These are phyloP conservation scores for Millerozyma miso DNA, from an alignment of 805 yeast species.

Conservation along the genomic window DNA sequence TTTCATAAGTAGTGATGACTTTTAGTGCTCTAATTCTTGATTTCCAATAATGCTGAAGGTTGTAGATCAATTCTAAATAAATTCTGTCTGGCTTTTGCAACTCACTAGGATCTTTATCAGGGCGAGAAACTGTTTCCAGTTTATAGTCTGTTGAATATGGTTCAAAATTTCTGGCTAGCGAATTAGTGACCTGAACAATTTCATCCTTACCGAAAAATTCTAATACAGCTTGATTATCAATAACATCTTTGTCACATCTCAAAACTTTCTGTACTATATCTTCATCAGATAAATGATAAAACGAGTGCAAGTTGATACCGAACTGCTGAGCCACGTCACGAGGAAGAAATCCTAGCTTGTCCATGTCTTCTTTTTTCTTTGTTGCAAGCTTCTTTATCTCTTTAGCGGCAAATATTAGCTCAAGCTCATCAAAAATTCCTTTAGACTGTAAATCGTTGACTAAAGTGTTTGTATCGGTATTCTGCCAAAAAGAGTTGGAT, in stretches of 20 bases:
- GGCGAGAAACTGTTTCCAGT: conserved; percentile 24
- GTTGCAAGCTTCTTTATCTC: conserved; percentile 45
- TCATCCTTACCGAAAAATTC: conserved; percentile 72
- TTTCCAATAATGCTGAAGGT: conserved; percentile 67
- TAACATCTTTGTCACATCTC: conserved; percentile 53
- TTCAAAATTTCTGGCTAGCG: conserved; percentile 51
- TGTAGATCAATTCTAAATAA: conserved; percentile 62
- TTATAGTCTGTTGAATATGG: conserved; percentile 59
- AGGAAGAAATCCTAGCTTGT: conserved; percentile 54
- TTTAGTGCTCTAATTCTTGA: conserved; percentile 63
- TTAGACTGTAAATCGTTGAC: conserved; percentile 47
- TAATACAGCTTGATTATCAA: conserved; percentile 52
- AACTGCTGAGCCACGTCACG: conserved; percentile 76
- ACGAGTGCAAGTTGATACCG: conserved; percentile 71
- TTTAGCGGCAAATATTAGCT: conserved; percentile 54
- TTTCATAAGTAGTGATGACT: conserved; percentile 52
- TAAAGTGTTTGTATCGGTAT: conserved; percentile 37
- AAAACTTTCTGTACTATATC: conserved; percentile 54
- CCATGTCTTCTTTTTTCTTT: conserved; percentile 38
- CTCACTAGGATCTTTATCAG: conserved; percentile 52
- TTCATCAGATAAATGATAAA: conserved; percentile 47
- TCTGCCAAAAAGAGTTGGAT: conserved; percentile 62
- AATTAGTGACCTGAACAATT: conserved; percentile 54
- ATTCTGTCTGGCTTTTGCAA: conserved; percentile 69
- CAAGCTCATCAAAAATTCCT: conserved; percentile 67